These are phyloP conservation scores for Boletus insuetus DNA, from an alignment of 768 basidiomycete genomes.

Conservation along the genomic window DNA sequence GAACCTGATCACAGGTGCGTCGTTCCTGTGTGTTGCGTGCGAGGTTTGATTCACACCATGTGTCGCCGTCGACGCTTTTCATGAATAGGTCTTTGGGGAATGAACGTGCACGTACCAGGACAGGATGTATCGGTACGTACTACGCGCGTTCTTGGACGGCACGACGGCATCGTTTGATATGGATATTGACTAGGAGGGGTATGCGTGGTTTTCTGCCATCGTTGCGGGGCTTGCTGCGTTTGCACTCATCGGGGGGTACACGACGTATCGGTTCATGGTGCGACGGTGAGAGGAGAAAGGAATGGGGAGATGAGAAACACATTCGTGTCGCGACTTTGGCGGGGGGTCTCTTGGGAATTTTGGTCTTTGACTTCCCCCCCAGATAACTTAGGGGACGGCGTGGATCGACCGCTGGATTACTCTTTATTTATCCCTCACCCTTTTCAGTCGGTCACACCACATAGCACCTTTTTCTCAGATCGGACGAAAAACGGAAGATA, in stretches of 20 bases:
- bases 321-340: no score
- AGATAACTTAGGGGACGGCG: no score
- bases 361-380: no score
- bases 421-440: no score
- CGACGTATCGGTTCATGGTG: conserved; percentile 76
- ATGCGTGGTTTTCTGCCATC: conserved; percentile 86
- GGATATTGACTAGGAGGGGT: conserved; percentile 37
- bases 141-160: background rate
- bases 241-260: conserved; percentile 77
- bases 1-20: conserved; percentile 88
- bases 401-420: no score
- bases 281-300: conserved; percentile 28
- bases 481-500: no score
- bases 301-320: no score
- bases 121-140: conserved; percentile 50
- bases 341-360: no score
- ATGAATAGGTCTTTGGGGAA: conserved; percentile 78
- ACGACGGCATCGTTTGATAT: background rate
- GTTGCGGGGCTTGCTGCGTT: conserved; percentile 78
- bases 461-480: no score
- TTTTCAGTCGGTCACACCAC: no score
- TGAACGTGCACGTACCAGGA: conserved; percentile 98
- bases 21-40: background rate
- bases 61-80: no score
- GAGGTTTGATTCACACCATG: no score